These are phyloP conservation scores for Solanum virginianum DNA, from an alignment of 257 asterid genomes.

Conservation along the genomic window DNA sequence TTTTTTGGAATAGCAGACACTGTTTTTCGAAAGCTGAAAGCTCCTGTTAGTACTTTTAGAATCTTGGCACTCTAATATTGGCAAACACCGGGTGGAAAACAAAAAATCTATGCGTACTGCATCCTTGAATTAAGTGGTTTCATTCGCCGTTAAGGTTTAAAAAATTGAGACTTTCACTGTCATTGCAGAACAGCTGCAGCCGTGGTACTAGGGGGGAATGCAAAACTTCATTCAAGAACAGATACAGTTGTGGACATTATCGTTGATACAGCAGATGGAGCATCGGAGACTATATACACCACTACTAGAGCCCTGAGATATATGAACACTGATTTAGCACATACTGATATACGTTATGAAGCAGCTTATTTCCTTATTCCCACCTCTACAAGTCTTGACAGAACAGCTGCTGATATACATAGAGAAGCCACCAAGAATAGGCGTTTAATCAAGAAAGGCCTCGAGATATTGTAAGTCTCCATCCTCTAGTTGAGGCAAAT, in stretches of 20 bases:
- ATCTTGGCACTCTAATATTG: neutral
- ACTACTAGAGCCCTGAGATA: constrained; percentile 58
- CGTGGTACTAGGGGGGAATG: constrained; percentile 63
- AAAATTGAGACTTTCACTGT: neutral
- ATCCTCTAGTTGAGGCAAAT: neutral
- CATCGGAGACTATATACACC: constrained; percentile 46
- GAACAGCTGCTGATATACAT: constrained; percentile 49
- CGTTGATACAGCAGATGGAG: constrained; percentile 66
- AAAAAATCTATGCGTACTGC: neutral
- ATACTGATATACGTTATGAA: constrained; percentile 13
- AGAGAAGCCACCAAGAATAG: constrained; percentile 52
- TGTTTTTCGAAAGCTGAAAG: neutral
- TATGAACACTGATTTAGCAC: constrained; percentile 27
- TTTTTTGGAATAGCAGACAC: neutral
- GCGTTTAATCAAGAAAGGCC: constrained; percentile 32
- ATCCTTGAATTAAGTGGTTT: neutral
- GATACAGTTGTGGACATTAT: constrained; percentile 48
- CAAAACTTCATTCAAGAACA: constrained; percentile 49
- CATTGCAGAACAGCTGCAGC: constrained; percentile 50
- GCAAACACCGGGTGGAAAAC: neutral
- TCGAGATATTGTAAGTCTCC: constrained; percentile 34
- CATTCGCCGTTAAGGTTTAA: neutral
- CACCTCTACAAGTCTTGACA: constrained; percentile 43
- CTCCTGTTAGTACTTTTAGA: neutral
- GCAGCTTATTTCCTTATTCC: constrained; percentile 36